Evolutionary conservation across 805 yeast species (phyloP).

Genomic region (Sugiyamaella chiloensis): DNA sequence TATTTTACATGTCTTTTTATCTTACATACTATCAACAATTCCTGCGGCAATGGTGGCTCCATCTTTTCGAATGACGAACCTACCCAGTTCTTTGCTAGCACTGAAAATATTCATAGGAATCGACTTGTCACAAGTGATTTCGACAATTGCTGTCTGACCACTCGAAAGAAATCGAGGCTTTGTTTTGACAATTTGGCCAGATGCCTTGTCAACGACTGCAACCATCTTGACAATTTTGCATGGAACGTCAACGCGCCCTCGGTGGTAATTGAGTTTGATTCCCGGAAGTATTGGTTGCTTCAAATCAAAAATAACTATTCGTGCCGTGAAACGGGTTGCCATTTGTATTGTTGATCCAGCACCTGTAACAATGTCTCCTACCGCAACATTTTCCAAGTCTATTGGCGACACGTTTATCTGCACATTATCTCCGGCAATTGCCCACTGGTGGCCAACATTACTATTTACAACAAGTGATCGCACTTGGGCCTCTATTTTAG

Average conservation of each 20-base stretch:
- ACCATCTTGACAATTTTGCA: constrained; percentile 56
- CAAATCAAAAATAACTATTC: constrained; percentile 61
- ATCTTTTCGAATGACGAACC: constrained; percentile 67
- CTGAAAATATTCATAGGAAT: constrained; percentile 52
- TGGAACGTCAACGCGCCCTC: constrained; percentile 70
- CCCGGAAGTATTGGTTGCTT: constrained; percentile 76
- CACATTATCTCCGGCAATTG: constrained; percentile 55
- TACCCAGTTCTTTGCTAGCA: constrained; percentile 53
- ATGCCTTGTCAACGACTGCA: constrained; percentile 32
- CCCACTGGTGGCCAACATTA: constrained; percentile 29
- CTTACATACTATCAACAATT: constrained; percentile 33
- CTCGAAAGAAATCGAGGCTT: constrained; percentile 60
- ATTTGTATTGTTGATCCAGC: constrained; percentile 46
- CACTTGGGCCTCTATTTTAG: constrained; percentile 32
- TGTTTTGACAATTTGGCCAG: constrained; percentile 33
- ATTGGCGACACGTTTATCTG: constrained; percentile 40
- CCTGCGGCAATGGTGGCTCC: constrained; percentile 73
- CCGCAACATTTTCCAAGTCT: constrained; percentile 46
- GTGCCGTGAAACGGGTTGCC: constrained; percentile 49
- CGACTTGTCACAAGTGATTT: constrained; percentile 46
- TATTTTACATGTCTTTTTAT: neutral
- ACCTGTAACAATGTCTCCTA: constrained; percentile 65
- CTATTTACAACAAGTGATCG: constrained; percentile 18
- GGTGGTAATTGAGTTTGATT: constrained; percentile 69
- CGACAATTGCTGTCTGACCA: constrained; percentile 57